These are phyloP conservation scores for Adiantum capillusveneris DNA, from an alignment of 75 land plant species.

Conservation along the genomic window DNA sequence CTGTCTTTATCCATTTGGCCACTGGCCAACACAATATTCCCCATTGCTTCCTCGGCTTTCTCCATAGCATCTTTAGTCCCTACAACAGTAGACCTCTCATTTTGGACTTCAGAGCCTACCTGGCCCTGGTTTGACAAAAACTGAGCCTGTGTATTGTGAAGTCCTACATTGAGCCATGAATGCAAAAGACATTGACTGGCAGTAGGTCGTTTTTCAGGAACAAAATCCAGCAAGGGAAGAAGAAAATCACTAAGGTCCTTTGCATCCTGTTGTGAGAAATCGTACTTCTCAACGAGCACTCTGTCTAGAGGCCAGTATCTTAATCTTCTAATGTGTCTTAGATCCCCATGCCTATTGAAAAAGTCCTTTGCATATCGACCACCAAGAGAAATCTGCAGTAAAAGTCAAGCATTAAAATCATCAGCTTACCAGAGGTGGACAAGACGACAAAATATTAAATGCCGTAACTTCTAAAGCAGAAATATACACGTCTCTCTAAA, in stretches of 20 bases:
- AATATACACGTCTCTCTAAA: too few relatives aligned
- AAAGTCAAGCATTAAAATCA: too few relatives aligned
- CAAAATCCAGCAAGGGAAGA: slow-evolving; percentile 66
- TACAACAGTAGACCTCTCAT: slow-evolving; percentile 28
- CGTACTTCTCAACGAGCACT: slow-evolving; percentile 66
- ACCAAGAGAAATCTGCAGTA: slow-evolving; percentile 58
- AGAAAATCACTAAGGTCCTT: slow-evolving; percentile 75
- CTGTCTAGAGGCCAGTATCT: slow-evolving; percentile 77
- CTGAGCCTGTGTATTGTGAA: neutral
- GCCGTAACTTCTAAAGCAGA: too few relatives aligned
- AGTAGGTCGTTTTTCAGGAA: slow-evolving; percentile 74
- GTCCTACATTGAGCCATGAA: slow-evolving; percentile 65
- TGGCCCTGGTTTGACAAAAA: neutral
- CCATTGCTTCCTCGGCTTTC: slow-evolving; percentile 46
- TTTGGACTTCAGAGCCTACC: neutral
- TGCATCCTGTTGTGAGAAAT: slow-evolving; percentile 67
- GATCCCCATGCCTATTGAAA: slow-evolving; percentile 77
- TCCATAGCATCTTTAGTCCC: slow-evolving; percentile 58
- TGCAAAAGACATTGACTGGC: slow-evolving; percentile 68
- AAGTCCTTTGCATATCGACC: slow-evolving; percentile 73
- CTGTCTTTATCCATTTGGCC: slow-evolving; percentile 9
- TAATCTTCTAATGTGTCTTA: slow-evolving; percentile 62
- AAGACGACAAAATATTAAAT: too few relatives aligned
- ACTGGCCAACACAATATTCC: slow-evolving; percentile 57
- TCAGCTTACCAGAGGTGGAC: too few relatives aligned